Percentiles rank a stretch among this genome's conserved stretches.
Conservation (phyloP, 257 asterid species). For the Pogostemon cablin region DNA sequence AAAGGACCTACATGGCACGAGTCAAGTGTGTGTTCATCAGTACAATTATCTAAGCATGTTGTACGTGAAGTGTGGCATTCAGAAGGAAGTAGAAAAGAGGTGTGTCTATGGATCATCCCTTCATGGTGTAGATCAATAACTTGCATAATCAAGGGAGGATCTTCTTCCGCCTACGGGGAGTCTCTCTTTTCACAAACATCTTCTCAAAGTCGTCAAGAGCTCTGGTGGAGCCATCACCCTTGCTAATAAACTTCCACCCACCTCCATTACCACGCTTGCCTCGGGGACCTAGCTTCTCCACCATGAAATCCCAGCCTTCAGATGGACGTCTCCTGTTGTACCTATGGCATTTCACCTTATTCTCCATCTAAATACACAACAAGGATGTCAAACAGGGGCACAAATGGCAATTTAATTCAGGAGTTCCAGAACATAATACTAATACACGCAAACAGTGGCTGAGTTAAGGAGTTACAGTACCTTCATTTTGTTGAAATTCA, state of each 20-base stretch:
- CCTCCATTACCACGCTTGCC: constrained; percentile 91
- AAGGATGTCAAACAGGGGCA: background rate
- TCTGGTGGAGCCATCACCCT: constrained; percentile 86
- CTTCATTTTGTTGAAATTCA: constrained; percentile 89
- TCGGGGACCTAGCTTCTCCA: constrained; percentile 77
- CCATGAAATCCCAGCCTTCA: constrained; percentile 84
- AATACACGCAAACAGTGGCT: background rate
- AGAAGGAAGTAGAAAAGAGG: too few species aligned
- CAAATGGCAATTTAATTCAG: background rate
- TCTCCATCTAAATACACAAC: constrained; percentile 50
- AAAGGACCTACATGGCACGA: too few species aligned
- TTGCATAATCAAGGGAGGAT: constrained; percentile 57
- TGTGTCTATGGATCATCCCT: too few species aligned
- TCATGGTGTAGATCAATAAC: too few species aligned
- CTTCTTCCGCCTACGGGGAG: constrained; percentile 71
- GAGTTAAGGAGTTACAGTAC: constrained; percentile 36
- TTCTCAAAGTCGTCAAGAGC: constrained; percentile 81
- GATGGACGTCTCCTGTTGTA: constrained; percentile 93
- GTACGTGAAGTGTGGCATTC: too few species aligned
- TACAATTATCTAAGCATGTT: too few species aligned
- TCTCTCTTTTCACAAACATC: constrained; percentile 87
- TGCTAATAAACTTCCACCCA: constrained; percentile 83
- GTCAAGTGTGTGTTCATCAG: too few species aligned
- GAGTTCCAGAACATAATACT: background rate
- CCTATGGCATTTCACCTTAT: constrained; percentile 78